These are phyloP conservation scores for Erodium trifolium DNA, from an alignment of 441 rosid genomes.

Conservation along the genomic window DNA sequence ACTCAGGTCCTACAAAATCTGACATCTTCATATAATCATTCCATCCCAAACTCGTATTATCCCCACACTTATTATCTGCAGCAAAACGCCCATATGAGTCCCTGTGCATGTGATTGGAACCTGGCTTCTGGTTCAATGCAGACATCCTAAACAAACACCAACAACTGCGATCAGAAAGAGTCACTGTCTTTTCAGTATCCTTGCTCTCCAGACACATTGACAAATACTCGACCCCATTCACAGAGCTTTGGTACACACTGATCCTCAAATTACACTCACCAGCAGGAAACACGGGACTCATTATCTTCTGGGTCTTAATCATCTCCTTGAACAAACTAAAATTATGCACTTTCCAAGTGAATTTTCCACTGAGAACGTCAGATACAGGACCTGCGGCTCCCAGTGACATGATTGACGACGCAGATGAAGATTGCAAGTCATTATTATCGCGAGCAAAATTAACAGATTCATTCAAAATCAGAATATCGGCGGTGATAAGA, in stretches of 20 bases:
- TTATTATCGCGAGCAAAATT: constrained; percentile 69
- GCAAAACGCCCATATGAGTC: constrained; percentile 96
- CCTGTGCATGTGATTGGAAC: constrained; percentile 79
- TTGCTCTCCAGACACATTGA: constrained; percentile 98
- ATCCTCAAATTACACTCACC: constrained; percentile 94
- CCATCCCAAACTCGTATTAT: constrained; percentile 97
- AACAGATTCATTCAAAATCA: constrained; percentile 74
- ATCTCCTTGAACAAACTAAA: constrained; percentile 91
- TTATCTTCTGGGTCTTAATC: constrained; percentile 95
- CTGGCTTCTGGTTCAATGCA: constrained; percentile 75
- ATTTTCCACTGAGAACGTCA: constrained; percentile 85
- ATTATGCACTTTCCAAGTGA: constrained; percentile 96
- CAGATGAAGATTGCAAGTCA: constrained; percentile 42
- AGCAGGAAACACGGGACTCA: constrained; percentile 96
- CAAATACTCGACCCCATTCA: constrained; percentile 67
- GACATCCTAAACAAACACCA: constrained; percentile 99
- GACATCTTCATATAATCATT: constrained; percentile 93
- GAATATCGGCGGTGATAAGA: constrained; percentile 78
- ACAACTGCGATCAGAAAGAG: constrained; percentile 59
- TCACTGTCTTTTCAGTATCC: constrained; percentile 61
- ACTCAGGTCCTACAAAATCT: constrained; percentile 63
- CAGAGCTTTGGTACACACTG: constrained; percentile 87
- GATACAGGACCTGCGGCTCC: constrained; percentile 54
- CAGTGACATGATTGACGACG: constrained; percentile 28
- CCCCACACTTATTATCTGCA: constrained; percentile 92